phyloP scores from a whole-genome alignment of 73 alveolate species.

The Urostyla sp. region DNA sequence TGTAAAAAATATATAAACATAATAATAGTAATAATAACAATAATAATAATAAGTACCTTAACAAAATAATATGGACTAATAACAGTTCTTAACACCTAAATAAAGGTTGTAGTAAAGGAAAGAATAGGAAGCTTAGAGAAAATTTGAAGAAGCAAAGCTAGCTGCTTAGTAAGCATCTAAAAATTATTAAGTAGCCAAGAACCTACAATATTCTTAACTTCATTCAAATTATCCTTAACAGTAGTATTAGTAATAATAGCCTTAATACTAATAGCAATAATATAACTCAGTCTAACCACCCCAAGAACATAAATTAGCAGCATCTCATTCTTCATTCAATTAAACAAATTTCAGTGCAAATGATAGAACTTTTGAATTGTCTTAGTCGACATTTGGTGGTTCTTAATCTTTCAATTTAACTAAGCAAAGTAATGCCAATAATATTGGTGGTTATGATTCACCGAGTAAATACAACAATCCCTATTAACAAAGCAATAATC shows the following conservation, averaged over 20 bases:
- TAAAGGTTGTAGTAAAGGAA: constrained; percentile 53
- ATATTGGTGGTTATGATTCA: neutral
- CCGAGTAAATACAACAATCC: constrained; percentile 35
- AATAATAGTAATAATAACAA: neutral
- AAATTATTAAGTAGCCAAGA: constrained; percentile 52
- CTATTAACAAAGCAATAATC: neutral
- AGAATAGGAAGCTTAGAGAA: constrained; percentile 53
- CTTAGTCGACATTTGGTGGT: too few species aligned
- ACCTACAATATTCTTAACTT: constrained; percentile 45
- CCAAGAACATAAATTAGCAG: neutral
- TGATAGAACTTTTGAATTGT: constrained; percentile 26
- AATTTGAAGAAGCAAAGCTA: constrained; percentile 49
- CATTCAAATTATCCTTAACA: constrained; percentile 35
- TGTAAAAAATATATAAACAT: constrained; percentile 8
- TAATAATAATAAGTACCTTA: neutral
- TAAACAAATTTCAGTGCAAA: constrained; percentile 39
- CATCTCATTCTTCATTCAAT: neutral
- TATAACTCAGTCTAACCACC: neutral
- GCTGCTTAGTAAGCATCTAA: constrained; percentile 44
- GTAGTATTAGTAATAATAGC: neutral
- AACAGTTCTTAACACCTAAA: constrained; percentile 53
- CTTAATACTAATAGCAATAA: neutral
- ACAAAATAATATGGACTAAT: constrained; percentile 1
- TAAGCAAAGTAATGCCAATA: too few species aligned
- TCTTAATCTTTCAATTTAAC: too few species aligned